Base-by-base conservation (phyloP, 345 rosid species). In the Euphorbia pulcherrima region DNA sequence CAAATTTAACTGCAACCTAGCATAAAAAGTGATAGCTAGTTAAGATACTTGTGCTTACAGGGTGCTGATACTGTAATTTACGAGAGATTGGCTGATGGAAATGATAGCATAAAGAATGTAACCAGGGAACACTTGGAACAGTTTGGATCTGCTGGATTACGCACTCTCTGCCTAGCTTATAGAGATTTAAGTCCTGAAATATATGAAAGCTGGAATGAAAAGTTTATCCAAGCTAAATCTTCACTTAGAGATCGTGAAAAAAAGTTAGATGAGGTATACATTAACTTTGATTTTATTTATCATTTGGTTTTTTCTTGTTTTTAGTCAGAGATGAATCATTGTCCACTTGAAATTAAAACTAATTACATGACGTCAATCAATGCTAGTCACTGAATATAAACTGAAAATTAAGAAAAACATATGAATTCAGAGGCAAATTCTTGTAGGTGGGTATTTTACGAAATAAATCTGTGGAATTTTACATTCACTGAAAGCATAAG, bases 21-120 rank as follows among this genome's bases (percentile, higher is more conserved):
- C 26, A 20, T 48, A 61, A 35, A 68, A 69, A 70, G 69, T 83
- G 81, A 87, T 77, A 68, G 59, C 47, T 73, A 67, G 62, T 57
- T 30, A 44, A 68, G 73, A 67, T 80, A 72, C 51, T 11, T 78
- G 68, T 68, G 80, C 70, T 72, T 46, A 50, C 86, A 95, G 99
- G 99, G 99, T 81, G 99, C 99, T 73, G 99, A 95, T 86, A 85
- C 81, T 79, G 98, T 95, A 60, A 82, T 95, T 76, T 92, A 79
- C 55, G 99, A 95, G 81, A 88, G 99, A 77, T 76, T 95, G 87
- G 88, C 77, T 73, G 75, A 70, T 68, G 96, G 91, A 65, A 83
- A 77, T 74, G 87, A 85, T 68, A 83, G 83, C 69, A 24, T 95
- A 23, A 86, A 86, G 83, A 90, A 85, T 78, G 83, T 88, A 66